These are phyloP conservation scores for Lactarius evosmus DNA, from an alignment of 768 basidiomycete species.

Conservation along the genomic window DNA sequence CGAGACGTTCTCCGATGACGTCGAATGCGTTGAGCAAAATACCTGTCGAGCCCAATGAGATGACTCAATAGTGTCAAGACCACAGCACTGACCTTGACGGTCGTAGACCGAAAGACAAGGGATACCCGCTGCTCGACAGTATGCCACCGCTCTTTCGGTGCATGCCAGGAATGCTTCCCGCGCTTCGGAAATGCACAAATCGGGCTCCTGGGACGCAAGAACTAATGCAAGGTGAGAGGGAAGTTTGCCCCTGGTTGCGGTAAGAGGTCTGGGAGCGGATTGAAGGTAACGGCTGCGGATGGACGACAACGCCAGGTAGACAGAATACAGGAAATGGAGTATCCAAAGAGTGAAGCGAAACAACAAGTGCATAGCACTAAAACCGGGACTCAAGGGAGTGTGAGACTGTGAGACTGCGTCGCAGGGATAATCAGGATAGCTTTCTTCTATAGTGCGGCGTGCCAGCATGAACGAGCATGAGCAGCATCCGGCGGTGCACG, in stretches of 20 bases:
- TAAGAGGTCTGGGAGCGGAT: constrained; percentile 46
- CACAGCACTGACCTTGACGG: constrained; percentile 50
- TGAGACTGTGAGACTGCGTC: neutral
- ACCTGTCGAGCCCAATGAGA: constrained; percentile 37
- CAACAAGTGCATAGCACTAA: constrained; percentile 41
- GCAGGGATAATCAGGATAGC: neutral
- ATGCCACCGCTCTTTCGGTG: constrained; percentile 50
- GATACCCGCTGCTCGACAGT: constrained; percentile 65
- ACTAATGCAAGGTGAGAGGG: constrained; percentile 68
- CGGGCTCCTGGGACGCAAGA: constrained; percentile 46
- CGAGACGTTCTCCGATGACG: constrained; percentile 33
- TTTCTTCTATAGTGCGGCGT: neutral
- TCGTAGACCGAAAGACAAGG: constrained; percentile 69
- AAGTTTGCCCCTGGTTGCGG: constrained; percentile 50
- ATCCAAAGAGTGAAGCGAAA: constrained; percentile 48
- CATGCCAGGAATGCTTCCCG: constrained; percentile 50
- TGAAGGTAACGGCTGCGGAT: constrained; percentile 41
- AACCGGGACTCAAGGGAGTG: neutral
- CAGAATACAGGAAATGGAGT: constrained; percentile 56
- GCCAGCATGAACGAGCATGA: constrained; percentile 15
- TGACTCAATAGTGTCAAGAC: neutral
- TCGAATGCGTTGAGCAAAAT: constrained; percentile 16
- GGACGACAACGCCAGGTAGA: constrained; percentile 41
- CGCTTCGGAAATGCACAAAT: constrained; percentile 35
- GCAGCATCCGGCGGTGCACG: constrained; percentile 6